These are phyloP conservation scores for Candida parachauliodes DNA, from an alignment of 805 yeast genomes.

Conservation along the genomic window DNA sequence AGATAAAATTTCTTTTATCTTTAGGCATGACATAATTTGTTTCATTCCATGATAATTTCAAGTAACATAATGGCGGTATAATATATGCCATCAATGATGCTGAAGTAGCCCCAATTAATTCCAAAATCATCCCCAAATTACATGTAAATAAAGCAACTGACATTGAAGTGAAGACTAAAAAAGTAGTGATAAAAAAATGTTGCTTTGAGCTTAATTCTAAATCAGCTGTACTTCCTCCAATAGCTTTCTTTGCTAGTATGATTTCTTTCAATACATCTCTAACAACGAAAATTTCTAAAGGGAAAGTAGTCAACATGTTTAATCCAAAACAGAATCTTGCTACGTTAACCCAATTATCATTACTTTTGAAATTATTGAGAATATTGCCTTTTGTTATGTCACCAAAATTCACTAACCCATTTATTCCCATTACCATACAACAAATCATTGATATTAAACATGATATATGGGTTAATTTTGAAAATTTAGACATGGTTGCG, in stretches of 20 bases:
- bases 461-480: slow-evolving; percentile 76
- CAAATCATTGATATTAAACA: slow-evolving; percentile 78
- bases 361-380: slow-evolving; percentile 77
- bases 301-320: slow-evolving; percentile 90
- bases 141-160: slow-evolving; percentile 74
- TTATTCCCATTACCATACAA: slow-evolving; percentile 72
- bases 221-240: slow-evolving; percentile 28
- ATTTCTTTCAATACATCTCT: slow-evolving; percentile 80
- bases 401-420: slow-evolving; percentile 75
- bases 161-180: slow-evolving; percentile 68
- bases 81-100: slow-evolving; percentile 92
- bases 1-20: slow-evolving; percentile 26
- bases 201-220: slow-evolving; percentile 42
- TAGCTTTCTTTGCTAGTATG: slow-evolving; percentile 25
- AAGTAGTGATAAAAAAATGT: slow-evolving; percentile 64
- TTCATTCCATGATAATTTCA: slow-evolving; percentile 54
- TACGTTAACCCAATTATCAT: slow-evolving; percentile 71
- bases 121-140: slow-evolving; percentile 83
- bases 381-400: slow-evolving; percentile 81
- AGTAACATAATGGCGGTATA: slow-evolving; percentile 79
- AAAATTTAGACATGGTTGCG: slow-evolving; percentile 74
- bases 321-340: slow-evolving; percentile 90
- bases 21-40: slow-evolving; percentile 23
- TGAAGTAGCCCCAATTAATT: slow-evolving; percentile 87
- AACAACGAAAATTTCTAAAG: slow-evolving; percentile 85